Base-by-base conservation (phyloP, 2,329 filamentous ascomycete species). In the Stromatinia cepivora region DNA sequence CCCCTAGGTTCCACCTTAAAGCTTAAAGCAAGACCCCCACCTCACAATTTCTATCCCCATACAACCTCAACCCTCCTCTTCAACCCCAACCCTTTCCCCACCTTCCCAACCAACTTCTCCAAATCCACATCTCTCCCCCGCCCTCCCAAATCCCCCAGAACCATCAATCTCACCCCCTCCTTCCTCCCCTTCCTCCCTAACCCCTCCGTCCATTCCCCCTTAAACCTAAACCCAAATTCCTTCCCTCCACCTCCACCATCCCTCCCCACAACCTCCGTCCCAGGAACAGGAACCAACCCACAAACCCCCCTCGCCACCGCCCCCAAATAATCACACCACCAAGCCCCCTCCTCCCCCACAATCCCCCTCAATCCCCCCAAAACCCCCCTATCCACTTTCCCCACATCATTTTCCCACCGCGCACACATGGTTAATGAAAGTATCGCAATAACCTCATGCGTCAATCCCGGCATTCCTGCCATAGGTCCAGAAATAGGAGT, bases 351-450 rank as follows among this genome's bases (percentile, higher is more conserved):
- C 13, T 69, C 31, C 3, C 75, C 76, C 34, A 77, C 63, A 3
- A 79, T 66, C 25, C 66, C 59, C 25, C 73, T 70, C n/a, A 78
- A 68, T 59, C 75, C 75, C 6, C 71, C 67, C 25, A 70, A 67
- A 0, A 78, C 34, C 9, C 54, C 66, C 48, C 59, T 75, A 71
- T 89, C 86, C 0, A 81, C 77, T 1, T 83, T 82, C 0, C 82
- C 82, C 5, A 88, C 76, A 59, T 86, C 85, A 3, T 87, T 88
- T 25, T 88, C 90, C 88, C 92, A 96, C 73, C 93, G 84, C 58
- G 90, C 88, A 73, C 88, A 93, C 1, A 92, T 82, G 1, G 90
- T 85, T 5, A 97, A 81, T 0, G 88, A 92, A 4, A 97, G 82
- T 2, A 92, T 79, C 0, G 91, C 90, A 17, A 93, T 86, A 64